Evolutionary conservation across 345 rosid genomes (phyloP), one percentile per base, ranked within the genome.

Genomic region (Gossypium turneri): DNA sequence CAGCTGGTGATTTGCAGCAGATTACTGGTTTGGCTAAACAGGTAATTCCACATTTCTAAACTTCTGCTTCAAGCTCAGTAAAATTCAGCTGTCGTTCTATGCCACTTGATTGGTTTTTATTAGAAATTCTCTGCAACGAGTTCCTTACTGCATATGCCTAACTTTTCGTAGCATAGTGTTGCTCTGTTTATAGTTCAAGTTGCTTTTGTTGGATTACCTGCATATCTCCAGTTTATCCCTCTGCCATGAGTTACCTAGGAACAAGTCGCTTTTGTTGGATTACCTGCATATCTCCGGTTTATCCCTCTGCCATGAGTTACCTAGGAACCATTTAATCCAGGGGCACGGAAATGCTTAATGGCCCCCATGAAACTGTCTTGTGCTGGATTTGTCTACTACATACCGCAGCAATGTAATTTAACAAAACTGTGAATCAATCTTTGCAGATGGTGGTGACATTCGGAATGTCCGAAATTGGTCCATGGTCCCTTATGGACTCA

Each of bases 401-500:
- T 48, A 48, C 52, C 1, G 52, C 17, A 48, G 52, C 52, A 48
- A 48, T 48, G 16, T 48, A 22, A 13, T 57, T 56, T 57, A 57
- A 11, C 2, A 12, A 57, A 27, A 57, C 62, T 22, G 27, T 57
- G 19, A 12, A 0, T 63, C 61, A 16, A 9, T 67, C 56, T 47
- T 15, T 85, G 76, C 88, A 95, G 99, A 95, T 95, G 99, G 99
- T 95, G 38, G 87, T 89, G 52, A 93, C 98, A 73, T 95, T 95
- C 65, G 97, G 99, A 58, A 95, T 95, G 98, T 95, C 99, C 16
- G 98, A 95, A 45, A 95, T 95, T 53, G 99, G 97, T 11, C 98
- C 99, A 25, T 95, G 99, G 99, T 95, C 98, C 0, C 89, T 95
- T 50, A 91, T 93, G 98, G 99, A 95, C 73, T 70, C 88, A 22